These are phyloP conservation scores for Metschnikowia lochheadii DNA, from an alignment of 805 yeast species.

Conservation along the genomic window DNA sequence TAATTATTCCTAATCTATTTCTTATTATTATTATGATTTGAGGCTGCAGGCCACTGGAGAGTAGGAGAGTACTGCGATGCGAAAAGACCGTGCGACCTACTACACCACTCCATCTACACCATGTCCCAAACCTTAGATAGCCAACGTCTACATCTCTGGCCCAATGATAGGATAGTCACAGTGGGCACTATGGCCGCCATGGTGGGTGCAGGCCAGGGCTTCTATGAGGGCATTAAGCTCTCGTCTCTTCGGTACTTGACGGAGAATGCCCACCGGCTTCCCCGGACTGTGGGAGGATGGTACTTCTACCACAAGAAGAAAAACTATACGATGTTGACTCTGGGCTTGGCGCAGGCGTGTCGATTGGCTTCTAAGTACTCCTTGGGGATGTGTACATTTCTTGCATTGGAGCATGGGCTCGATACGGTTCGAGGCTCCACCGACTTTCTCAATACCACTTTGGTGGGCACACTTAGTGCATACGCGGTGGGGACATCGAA, in stretches of 20 bases:
- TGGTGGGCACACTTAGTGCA: constrained; percentile 53
- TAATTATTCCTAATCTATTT: no score
- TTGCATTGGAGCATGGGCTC: constrained; percentile 58
- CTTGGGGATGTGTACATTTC: constrained; percentile 44
- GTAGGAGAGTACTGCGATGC: neutral
- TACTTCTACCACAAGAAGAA: constrained; percentile 81
- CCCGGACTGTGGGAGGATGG: constrained; percentile 79
- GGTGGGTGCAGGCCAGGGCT: constrained; percentile 50
- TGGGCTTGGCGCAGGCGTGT: constrained; percentile 50
- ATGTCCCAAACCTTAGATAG: neutral
- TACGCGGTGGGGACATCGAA: constrained; percentile 45
- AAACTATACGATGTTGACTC: constrained; percentile 64
- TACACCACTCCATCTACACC: neutral
- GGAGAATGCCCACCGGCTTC: constrained; percentile 79
- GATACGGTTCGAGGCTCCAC: constrained; percentile 48
- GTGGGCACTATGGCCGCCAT: constrained; percentile 37
- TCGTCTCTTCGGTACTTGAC: constrained; percentile 63
- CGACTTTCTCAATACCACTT: constrained; percentile 62
- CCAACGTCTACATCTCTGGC: constrained; percentile 49
- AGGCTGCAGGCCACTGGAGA: neutral
- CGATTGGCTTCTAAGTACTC: constrained; percentile 35
- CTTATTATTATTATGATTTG: neutral
- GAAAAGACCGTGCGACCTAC: neutral
- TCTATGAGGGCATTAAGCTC: constrained; percentile 52
- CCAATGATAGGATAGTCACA: constrained; percentile 42